Base-by-base conservation (phyloP, 2,329 filamentous ascomycete genomes). In the Diplodia sapinea region DNA sequence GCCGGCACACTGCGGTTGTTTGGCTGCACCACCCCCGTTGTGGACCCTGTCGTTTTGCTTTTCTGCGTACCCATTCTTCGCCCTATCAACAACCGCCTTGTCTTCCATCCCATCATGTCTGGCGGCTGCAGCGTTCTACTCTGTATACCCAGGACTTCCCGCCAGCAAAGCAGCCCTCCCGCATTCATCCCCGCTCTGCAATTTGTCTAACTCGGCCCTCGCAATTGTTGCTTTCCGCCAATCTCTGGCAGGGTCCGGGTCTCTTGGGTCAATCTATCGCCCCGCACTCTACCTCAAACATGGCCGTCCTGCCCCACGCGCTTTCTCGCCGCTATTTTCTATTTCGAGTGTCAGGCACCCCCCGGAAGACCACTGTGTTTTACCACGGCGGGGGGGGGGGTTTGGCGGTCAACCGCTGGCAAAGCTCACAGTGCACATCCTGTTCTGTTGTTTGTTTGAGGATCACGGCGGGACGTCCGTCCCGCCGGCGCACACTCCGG, bases 201-300 rank as follows among this genome's bases (percentile, higher is more conserved):
- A 51, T 51, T n/a, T 49, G 15, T 62, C 49, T 20, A 38, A 36
- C 59, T 63, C 43, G 9, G 57, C 57, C 12, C 15, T 49, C n/a
- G 29, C 59, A 51, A 12, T 11, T 51, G 31, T 63, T 63, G 59
- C 50, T 51, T 38, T 51, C n/a, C 59, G 59, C 47, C 50, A 49
- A 52, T 51, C 59, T 38, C 20, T 52, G n/a, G n/a, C 59, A 63
- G 31, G 59, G 47, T n/a, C 47, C n/a, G 31, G 43, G 59, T n/a
- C 47, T 15, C 2, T 20, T 6, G 2, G 12, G 12, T 62, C 36
- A 63, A 63, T 63, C 29, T 63, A 51, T 49, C 29, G 57, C 29
- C 29, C 50, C 29, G 38, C 59, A 63, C 51, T 63, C 36, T 63
- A 63, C 38, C 59, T 52, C 26, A 51, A 63, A 63, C 59, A 20